phyloP scores from a whole-genome alignment of 192 early-diverging fungal species.

The Chytriomyces sp. region DNA sequence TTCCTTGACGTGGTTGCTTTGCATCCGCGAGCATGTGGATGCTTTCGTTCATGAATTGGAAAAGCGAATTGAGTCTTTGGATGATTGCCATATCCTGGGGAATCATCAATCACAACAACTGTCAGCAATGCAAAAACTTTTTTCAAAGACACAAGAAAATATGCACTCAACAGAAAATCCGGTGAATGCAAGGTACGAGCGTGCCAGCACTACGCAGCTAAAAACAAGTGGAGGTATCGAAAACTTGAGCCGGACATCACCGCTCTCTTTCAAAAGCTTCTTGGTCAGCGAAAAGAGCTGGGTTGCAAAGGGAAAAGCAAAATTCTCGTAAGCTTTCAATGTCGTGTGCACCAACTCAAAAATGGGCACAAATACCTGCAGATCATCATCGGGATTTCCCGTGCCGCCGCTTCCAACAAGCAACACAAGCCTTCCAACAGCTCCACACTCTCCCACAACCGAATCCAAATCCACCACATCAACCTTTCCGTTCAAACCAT shows the following conservation, averaged over 20 bases:
- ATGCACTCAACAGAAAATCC: conserved; percentile 6
- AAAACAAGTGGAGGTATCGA: conserved; percentile 89
- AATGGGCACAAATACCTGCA: conserved; percentile 40
- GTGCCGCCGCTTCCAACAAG: conserved; percentile 36
- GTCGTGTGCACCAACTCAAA: too few relatives aligned
- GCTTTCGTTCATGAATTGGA: conserved; percentile 86
- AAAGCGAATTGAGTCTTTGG: conserved; percentile 71
- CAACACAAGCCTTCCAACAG: conserved; percentile 73
- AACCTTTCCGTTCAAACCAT: conserved; percentile 37
- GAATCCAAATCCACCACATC: conserved; percentile 82
- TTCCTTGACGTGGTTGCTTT: not conserved
- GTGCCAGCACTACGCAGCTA: conserved; percentile 66
- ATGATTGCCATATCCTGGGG: conserved; percentile 37
- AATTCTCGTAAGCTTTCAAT: not conserved
- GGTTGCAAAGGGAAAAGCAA: conserved; percentile 16
- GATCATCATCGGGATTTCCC: conserved; percentile 76
- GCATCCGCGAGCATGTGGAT: conserved; percentile 69
- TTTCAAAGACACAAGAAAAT: not conserved
- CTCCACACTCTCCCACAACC: conserved; percentile 88
- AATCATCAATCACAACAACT: not conserved
- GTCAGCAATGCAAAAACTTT: conserved; percentile 13
- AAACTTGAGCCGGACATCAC: conserved; percentile 87
- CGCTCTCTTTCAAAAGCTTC: conserved; percentile 87
- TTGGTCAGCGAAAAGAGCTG: conserved; percentile 77
- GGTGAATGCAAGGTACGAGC: conserved; percentile 47